Evolutionary conservation across 306 rosid genomes (phyloP), one percentile per base, ranked within the genome.

Genomic region (Quercus alba): DNA sequence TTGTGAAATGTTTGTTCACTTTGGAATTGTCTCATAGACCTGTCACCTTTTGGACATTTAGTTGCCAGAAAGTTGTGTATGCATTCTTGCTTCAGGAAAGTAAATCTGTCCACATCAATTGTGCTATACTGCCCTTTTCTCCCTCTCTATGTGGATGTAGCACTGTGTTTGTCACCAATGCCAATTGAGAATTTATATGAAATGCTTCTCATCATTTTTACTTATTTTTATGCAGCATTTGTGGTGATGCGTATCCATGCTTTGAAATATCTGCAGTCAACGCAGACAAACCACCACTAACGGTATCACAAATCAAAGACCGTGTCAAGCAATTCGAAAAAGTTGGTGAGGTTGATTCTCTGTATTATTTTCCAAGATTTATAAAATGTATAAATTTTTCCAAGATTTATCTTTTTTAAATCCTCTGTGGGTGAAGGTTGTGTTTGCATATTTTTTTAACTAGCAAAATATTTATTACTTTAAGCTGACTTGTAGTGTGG

Each of bases 251-350:
- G 23, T 90, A 87, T 85, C 97, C 97, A 25, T 93, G 99, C 87
- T 94, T 93, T 77, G 97, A 94, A 91, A 70, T 94, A 84, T 90
- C 99, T 69, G 99, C 97, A 54, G 87, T 94, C 80, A 94, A 93
- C 84, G 94, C 99, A 61, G 99, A 94, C 88, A 94, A 94, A 82
- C 97, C 99, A 81, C 97, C 97, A 68, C 86, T 94, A 58, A 86
- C 86, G 0, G 85, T 90, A 77, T 85, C 91, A 73, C 81, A 90
- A 78, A 84, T 93, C 77, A 94, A 86, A 84, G 92, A 91, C 70
- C 97, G 99, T 14, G 86, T 94, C 76, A 84, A 90, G 89, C 97
- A 91, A 86, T 94, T 94, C 69, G 90, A 90, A 81, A 83, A 87
- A 80, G 86, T 72, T 83, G 99, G 99, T 94, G 82, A 93, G 95